These are phyloP conservation scores for Endoconidiophora laricicola DNA, from an alignment of 2,329 filamentous ascomycete genomes.

Conservation along the genomic window DNA sequence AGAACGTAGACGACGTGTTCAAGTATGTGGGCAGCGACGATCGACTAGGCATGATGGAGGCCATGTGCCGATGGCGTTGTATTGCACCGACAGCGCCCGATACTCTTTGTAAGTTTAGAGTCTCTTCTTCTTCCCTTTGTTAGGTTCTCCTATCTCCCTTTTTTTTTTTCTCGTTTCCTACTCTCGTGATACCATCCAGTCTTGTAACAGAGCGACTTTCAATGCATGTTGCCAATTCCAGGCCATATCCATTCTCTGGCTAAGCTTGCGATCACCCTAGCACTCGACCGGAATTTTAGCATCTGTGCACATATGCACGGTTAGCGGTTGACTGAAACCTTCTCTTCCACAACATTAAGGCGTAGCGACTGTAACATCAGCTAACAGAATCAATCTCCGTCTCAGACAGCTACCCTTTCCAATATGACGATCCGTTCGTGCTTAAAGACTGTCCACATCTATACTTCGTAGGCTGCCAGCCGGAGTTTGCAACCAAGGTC, in stretches of 20 bases:
- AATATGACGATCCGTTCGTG: slow-evolving; percentile 83
- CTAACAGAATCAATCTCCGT: not conserved
- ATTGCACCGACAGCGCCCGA: slow-evolving; percentile 89
- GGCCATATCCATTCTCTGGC: too few relatives aligned
- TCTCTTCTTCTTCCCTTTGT: not conserved
- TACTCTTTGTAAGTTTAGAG: slow-evolving; percentile 57
- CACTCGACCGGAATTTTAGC: too few relatives aligned
- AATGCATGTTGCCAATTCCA: too few relatives aligned
- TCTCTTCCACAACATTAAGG: too few relatives aligned
- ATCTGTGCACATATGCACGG: too few relatives aligned
- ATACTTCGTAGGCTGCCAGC: slow-evolving; percentile 78
- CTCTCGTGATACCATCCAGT: too few relatives aligned
- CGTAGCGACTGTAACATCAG: not conserved
- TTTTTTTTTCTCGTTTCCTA: too few relatives aligned
- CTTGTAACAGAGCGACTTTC: too few relatives aligned
- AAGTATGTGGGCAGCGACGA: slow-evolving; percentile 74
- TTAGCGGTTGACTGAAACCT: too few relatives aligned
- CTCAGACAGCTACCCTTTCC: slow-evolving; percentile 89
- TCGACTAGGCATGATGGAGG: slow-evolving; percentile 78
- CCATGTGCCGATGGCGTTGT: slow-evolving; percentile 82
- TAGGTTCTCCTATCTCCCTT: too few relatives aligned
- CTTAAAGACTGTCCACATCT: slow-evolving; percentile 74
- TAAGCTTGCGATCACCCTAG: too few relatives aligned
- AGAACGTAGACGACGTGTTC: slow-evolving; percentile 85
- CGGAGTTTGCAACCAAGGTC: slow-evolving; percentile 54